These are phyloP conservation scores for Talaromyces sp. DNA, from an alignment of 2,329 filamentous ascomycete species.

Conservation along the genomic window DNA sequence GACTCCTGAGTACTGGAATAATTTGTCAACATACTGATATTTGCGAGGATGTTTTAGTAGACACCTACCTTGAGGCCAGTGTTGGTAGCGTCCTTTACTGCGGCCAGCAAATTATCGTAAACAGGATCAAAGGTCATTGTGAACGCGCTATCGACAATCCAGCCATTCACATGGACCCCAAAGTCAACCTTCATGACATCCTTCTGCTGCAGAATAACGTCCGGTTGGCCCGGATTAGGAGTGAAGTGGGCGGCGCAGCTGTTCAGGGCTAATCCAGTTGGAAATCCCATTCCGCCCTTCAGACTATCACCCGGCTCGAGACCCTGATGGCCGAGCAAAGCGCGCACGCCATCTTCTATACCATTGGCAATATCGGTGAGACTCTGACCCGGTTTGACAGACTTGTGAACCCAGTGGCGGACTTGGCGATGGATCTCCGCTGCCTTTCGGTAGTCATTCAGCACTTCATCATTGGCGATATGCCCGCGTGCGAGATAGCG, in stretches of 20 bases:
- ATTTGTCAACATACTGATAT: constrained; percentile 11
- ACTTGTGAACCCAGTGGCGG: constrained; percentile 46
- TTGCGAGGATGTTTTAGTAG: background rate
- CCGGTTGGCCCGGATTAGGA: constrained; percentile 58
- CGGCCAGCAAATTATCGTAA: constrained; percentile 69
- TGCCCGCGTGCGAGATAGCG: constrained; percentile 37
- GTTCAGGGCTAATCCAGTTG: constrained; percentile 52
- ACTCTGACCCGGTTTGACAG: constrained; percentile 48
- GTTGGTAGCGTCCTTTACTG: constrained; percentile 73
- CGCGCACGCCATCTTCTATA: constrained; percentile 53
- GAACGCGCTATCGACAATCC: constrained; percentile 78
- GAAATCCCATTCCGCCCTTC: constrained; percentile 52
- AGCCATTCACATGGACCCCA: constrained; percentile 73
- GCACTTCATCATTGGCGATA: constrained; percentile 44
- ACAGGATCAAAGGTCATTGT: constrained; percentile 70
- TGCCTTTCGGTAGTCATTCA: constrained; percentile 53
- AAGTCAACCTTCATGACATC: constrained; percentile 84
- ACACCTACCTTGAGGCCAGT: constrained; percentile 41
- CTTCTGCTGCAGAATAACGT: constrained; percentile 63
- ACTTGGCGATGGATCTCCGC: constrained; percentile 55
- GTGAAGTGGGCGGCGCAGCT: constrained; percentile 54
- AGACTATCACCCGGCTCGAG: constrained; percentile 49
- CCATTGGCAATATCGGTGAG: constrained; percentile 49
- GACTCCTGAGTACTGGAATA: constrained; percentile 47
- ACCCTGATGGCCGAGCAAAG: constrained; percentile 48